These are phyloP conservation scores for Nemophila menziesii DNA, from an alignment of 257 asterid genomes.

Conservation along the genomic window DNA sequence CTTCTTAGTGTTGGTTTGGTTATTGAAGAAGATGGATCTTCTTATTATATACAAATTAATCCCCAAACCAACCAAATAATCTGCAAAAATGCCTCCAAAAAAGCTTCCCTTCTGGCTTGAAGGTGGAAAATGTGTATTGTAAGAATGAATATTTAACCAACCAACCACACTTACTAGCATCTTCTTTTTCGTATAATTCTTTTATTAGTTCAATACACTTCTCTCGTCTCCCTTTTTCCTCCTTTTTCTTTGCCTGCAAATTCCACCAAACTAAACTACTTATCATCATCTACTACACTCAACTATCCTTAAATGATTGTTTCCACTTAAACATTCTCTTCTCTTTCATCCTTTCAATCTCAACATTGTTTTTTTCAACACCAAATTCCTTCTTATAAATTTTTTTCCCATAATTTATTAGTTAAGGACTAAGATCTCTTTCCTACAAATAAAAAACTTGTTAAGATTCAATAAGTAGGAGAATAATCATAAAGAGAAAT, in stretches of 20 bases:
- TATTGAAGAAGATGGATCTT: too few relatives aligned
- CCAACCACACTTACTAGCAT: constrained; percentile 47
- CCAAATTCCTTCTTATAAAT: constrained; percentile 54
- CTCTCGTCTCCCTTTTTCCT: constrained; percentile 43
- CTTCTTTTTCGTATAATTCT: constrained; percentile 46
- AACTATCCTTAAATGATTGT: constrained; percentile 46
- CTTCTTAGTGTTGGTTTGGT: too few relatives aligned
- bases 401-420: constrained; percentile 55
- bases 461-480: neutral
- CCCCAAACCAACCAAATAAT: too few relatives aligned
- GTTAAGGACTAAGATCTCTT: constrained; percentile 85
- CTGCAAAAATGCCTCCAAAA: constrained; percentile 62
- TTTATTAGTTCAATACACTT: constrained; percentile 36
- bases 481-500: neutral
- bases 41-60: too few relatives aligned
- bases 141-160: neutral
- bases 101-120: constrained; percentile 60
- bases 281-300: constrained; percentile 4
- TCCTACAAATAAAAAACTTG: constrained; percentile 39
- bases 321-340: constrained; percentile 48
- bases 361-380: too few relatives aligned
- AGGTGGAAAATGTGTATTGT: constrained; percentile 69
- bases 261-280: constrained; percentile 10
- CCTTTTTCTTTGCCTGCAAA: constrained; percentile 52
- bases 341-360: constrained; percentile 40